Conservation (phyloP, 352 stramenopile species). For the Phytophthora aleatoria region DNA sequence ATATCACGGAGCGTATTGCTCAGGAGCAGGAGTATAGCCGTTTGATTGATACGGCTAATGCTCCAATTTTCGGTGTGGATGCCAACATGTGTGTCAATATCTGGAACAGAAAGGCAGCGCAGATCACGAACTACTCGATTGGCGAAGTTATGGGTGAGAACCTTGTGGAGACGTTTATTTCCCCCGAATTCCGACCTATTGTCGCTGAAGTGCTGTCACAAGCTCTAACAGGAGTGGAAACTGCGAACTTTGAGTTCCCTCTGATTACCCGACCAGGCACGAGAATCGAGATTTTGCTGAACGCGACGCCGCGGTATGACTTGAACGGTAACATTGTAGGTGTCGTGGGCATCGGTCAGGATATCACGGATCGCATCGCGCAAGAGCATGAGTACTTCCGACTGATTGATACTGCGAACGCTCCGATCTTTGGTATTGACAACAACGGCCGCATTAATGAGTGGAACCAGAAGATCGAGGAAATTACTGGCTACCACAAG, state of each 20-base stretch:
- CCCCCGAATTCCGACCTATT: slow-evolving; percentile 62
- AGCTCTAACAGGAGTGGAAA: slow-evolving; percentile 64
- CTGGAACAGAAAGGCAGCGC: slow-evolving; percentile 88
- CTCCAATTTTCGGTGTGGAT: slow-evolving; percentile 66
- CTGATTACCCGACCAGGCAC: slow-evolving; percentile 53
- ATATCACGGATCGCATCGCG: slow-evolving; percentile 30
- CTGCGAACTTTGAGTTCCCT: slow-evolving; percentile 33
- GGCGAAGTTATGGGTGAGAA: slow-evolving; percentile 82
- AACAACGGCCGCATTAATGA: slow-evolving; percentile 48
- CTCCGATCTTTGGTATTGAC: slow-evolving; percentile 86
- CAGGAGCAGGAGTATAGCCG: slow-evolving; percentile 49
- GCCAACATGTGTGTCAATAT: slow-evolving; percentile 69
- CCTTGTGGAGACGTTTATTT: slow-evolving; percentile 87
- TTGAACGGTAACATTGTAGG: slow-evolving; percentile 61
- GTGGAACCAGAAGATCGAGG: slow-evolving; percentile 83
- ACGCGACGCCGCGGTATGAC: slow-evolving; percentile 63
- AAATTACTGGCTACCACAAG: slow-evolving; percentile 80
- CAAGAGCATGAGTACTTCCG: slow-evolving; percentile 36
- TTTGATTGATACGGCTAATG: slow-evolving; percentile 55
- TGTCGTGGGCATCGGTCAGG: slow-evolving; percentile 46
- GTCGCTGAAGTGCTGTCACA: slow-evolving; percentile 73
- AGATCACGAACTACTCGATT: slow-evolving; percentile 88
- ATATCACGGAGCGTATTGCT: slow-evolving; percentile 42
- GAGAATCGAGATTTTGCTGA: slow-evolving; percentile 65
- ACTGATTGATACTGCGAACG: slow-evolving; percentile 78